Percentiles rank a stretch among this genome's conserved stretches.
Conservation (phyloP, 257 asterid species). For the Jaltomata sinuosa region DNA sequence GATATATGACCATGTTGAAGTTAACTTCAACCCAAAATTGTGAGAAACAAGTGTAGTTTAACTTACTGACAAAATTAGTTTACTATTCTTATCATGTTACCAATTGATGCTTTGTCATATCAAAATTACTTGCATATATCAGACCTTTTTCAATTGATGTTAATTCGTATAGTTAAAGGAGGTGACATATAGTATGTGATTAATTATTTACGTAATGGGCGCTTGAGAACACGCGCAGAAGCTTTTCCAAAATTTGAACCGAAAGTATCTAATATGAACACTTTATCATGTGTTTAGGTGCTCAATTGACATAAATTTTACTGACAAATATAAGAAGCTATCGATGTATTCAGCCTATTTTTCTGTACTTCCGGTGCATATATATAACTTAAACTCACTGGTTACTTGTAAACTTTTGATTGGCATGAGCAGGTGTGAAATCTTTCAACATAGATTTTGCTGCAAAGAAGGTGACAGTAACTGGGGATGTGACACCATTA, state of each 20-base stretch:
- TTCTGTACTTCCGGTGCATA: not conserved
- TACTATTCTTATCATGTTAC: not conserved
- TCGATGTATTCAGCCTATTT: not conserved
- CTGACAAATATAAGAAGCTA: too few species aligned
- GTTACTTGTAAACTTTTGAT: not conserved
- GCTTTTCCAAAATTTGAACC: too few species aligned
- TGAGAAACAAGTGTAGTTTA: not conserved
- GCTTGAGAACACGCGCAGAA: too few species aligned
- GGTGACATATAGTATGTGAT: too few species aligned
- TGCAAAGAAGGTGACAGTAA: conserved; percentile 7
- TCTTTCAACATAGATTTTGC: conserved; percentile 9
- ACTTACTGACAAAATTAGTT: not conserved
- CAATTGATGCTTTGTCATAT: not conserved
- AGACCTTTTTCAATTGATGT: too few species aligned
- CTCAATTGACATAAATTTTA: too few species aligned
- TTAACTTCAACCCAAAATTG: not conserved
- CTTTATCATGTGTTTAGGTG: too few species aligned
- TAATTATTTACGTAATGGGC: too few species aligned
- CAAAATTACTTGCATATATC: not conserved
- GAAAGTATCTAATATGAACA: too few species aligned
- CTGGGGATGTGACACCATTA: conserved; percentile 15
- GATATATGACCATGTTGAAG: not conserved
- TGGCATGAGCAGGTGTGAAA: conserved; percentile 9
- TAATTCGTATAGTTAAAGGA: too few species aligned
- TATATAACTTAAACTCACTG: not conserved